Evolutionary conservation across 73 alveolate species (phyloP), one percentile per base, ranked within the genome.

Genomic region (Paramecium pentaurelia): DNA sequence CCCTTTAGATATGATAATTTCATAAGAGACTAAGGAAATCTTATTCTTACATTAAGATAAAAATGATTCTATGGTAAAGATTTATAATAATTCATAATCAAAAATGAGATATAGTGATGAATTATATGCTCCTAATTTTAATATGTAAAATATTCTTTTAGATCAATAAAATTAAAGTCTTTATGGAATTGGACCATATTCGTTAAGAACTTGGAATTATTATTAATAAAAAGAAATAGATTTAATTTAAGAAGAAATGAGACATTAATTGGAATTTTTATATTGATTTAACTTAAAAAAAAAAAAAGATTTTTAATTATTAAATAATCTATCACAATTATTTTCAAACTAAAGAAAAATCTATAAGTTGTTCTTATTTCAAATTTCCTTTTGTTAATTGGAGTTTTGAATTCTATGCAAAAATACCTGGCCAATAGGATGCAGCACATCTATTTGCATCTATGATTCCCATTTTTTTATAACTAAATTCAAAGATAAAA

Each of bases 341-440:
- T n/a, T 64, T 64, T 64, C 84, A 64, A 32, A 64, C 30, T 64
- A 64, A 64, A 36, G 91, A 45, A 47, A 80, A 80, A 80, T 80
- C 91, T 2, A 80, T 80, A 2, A 80, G 58, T 44, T 20, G 12
- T 49, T 80, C 91, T 27, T 80, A 10, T 47, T 42, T 44, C 30
- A 80, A 47, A 20, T 2, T 8, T 45, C 91, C 91, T 30, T 80
- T 80, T 44, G 28, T 45, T 80, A 80, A 49, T 18, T 42, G 16
- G 10, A 80, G 73, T 80, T 80, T 80, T 10, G 47, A 42, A 42
- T 47, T 25, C 25, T 80, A 25, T 73, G 93, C 44, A 94, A 92
- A 92, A 14, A 44, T 49, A n/a, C 84, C 92, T 28, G 95, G 95
- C 94, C 94, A 92, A 86, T 73, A 59, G 3, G 83, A 45, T 5